Percentiles rank a stretch among this genome's conserved stretches.
Evolutionary conservation across 1,139 yeast species (phyloP).

Genomic region (Neolecta irregularis): DNA sequence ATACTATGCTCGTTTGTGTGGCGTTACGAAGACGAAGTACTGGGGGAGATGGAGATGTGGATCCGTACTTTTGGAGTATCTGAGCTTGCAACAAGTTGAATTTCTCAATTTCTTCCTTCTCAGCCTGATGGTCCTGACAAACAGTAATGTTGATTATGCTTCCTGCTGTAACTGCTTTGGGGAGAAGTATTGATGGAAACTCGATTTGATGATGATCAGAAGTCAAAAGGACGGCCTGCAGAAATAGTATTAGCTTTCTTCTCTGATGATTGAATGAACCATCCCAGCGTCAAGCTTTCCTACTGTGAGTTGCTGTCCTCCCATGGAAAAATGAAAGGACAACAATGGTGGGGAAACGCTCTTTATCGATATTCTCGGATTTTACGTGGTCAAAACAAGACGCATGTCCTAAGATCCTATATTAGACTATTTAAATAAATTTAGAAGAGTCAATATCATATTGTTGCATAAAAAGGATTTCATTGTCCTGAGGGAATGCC

Average conservation of each 20-base stretch:
- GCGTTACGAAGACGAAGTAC: conserved; percentile 55
- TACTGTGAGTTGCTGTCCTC: conserved; percentile 56
- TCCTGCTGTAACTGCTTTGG: conserved; percentile 84
- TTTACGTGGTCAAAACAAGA: too few species aligned
- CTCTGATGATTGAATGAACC: conserved; percentile 10
- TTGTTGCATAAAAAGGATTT: too few species aligned
- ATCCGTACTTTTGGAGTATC: conserved; percentile 59
- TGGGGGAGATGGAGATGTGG: conserved; percentile 57
- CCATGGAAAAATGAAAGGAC: too few species aligned
- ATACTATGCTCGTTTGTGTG: conserved; percentile 87
- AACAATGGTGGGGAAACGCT: too few species aligned
- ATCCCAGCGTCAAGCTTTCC: conserved; percentile 92
- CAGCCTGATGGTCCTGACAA: conserved; percentile 62
- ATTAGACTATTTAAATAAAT: too few species aligned
- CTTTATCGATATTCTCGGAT: too few species aligned
- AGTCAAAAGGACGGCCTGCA: conserved; percentile 60
- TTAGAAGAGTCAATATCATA: too few species aligned
- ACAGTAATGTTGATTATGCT: conserved; percentile 81
- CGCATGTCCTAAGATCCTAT: too few species aligned
- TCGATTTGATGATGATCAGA: conserved; percentile 90
- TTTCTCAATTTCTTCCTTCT: conserved; percentile 39
- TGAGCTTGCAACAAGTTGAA: conserved; percentile 59
- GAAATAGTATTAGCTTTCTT: background rate
- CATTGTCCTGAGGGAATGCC: too few species aligned
- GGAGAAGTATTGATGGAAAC: conserved; percentile 83